Base-by-base conservation (phyloP, 2,329 filamentous ascomycete genomes). In the Xylaria digitata region DNA sequence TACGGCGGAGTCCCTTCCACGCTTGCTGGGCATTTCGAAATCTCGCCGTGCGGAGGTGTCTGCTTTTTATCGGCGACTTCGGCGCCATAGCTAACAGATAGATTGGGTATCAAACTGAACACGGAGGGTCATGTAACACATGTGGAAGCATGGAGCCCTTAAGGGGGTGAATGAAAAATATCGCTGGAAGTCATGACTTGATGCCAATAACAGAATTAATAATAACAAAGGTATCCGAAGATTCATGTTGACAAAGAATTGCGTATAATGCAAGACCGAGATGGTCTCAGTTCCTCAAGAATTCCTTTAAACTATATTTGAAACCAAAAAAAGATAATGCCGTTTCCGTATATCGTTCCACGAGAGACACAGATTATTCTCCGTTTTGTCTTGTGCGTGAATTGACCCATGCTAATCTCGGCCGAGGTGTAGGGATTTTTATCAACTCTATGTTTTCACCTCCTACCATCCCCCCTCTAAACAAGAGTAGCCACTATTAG, bases 331-430 rank as follows among this genome's bases (percentile, higher is more conserved):
- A 49, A 50, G 43, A 46, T 4, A 19, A 6, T 26, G 19, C 62
- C 53, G 62, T 65, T 65, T 68, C 26, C 62, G 62, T 59, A 62
- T 26, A 1, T 40, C 26, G 6, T 30, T n/a, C 11, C 43, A 8
- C 17, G 7, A 15, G 4, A 46, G 15, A 1, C 37, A 23, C 34
- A 19, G 7, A 30, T 26, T 37, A 26, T 21, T 26, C 19, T 30
- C 13, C 15, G 23, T 49, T 19, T 1, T 32, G 5, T 37, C 49
- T 54, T 60, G 21, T 56, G 8, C 19, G n/a, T 6, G 2, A n/a
- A n/a, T 40, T 3, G 9, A n/a, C 23, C 15, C n/a, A 50, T 19
- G 3, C 17, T 8, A 11, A 21, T 6, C 9, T 52, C 17, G 26
- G 49, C 17, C 9, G 7, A 52, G 26, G 30, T 21, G 13, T 40